Evolutionary conservation across 352 stramenopile species (phyloP).

Genomic region (Globisporangium mamillatum): DNA sequence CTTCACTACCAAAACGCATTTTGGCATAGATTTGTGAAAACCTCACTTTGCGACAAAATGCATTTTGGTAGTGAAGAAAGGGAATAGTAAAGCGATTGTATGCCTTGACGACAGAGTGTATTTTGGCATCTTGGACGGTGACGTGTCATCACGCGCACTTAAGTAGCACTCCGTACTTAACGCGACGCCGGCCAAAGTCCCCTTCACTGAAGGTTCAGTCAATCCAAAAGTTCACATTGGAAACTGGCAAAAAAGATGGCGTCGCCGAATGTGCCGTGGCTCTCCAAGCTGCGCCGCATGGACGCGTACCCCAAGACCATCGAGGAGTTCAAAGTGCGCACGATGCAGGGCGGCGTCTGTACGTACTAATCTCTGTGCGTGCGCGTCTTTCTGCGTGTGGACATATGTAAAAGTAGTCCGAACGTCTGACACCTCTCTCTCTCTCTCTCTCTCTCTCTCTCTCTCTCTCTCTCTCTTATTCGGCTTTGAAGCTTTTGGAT

Average conservation of each 20-base stretch:
- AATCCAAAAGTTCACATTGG: no score
- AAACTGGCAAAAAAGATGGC: not conserved
- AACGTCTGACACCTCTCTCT: not conserved
- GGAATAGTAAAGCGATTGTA: no score
- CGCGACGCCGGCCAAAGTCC: no score
- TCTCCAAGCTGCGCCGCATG: constrained; percentile 37
- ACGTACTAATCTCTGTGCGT: constrained; percentile 17
- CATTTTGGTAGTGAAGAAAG: no score
- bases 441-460: constrained; percentile 4
- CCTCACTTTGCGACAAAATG: no score
- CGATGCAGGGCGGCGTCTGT: constrained; percentile 77
- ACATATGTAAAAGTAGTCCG: not conserved
- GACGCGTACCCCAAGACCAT: constrained; percentile 88
- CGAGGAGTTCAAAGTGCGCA: constrained; percentile 88
- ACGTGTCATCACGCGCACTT: no score
- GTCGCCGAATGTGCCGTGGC: constrained; percentile 20
- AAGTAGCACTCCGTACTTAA: no score
- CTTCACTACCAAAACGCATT: no score
- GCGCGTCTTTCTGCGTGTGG: not conserved
- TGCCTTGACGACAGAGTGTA: no score
- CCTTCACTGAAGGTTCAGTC: no score
- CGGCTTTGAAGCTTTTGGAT: constrained; percentile 8
- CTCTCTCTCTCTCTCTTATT: not conserved
- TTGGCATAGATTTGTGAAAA: no score
- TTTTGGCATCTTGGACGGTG: no score